Evolutionary conservation across 106 monocot genomes (phyloP).

Genomic region (Apostasia shenzhenica): DNA sequence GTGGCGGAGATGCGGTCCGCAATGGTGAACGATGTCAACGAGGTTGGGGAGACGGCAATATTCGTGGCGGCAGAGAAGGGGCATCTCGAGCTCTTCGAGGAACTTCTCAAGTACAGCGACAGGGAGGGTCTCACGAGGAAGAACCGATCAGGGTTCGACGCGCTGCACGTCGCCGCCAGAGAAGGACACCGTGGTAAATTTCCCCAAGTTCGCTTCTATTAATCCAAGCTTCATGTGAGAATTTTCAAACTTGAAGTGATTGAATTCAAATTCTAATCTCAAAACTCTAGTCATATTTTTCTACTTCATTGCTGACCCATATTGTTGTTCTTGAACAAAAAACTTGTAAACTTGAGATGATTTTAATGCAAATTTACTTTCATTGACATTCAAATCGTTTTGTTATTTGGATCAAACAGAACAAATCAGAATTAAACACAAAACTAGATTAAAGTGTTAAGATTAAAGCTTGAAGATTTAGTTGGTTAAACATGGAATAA

Average conservation of each 20-base stretch:
- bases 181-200: conserved; percentile 22
- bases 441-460: no score
- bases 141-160: conserved; percentile 28
- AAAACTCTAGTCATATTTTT: no score
- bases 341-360: no score
- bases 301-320: no score
- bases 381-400: no score
- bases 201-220: background rate
- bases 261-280: no score
- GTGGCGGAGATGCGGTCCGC: conserved; percentile 16
- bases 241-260: background rate
- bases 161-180: conserved; percentile 17
- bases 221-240: background rate
- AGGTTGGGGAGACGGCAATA: conserved; percentile 25
- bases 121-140: conserved; percentile 16
- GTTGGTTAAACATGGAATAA: no score
- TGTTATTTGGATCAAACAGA: no score
- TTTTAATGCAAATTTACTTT: no score
- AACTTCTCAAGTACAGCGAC: conserved; percentile 22
- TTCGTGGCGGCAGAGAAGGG: conserved; percentile 24
- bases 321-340: no score
- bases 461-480: no score
- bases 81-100: conserved; percentile 15
- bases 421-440: no score
- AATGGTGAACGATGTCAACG: conserved; percentile 22